Evolutionary conservation across 129 eudicot species (phyloP).

Genomic region (Oenanthe sinensis): DNA sequence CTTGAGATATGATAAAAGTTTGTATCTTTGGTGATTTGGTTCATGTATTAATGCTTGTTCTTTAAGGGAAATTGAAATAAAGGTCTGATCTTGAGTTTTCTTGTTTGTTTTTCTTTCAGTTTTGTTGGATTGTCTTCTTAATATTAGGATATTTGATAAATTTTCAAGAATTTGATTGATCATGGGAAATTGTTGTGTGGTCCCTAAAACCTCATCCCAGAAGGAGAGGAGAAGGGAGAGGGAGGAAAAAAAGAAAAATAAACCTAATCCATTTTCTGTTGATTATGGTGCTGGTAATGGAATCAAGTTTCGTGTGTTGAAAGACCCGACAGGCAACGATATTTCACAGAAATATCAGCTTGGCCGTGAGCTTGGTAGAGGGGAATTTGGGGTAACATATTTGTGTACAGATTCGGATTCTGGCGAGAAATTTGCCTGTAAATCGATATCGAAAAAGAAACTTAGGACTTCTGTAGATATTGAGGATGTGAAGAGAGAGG

Average conservation of each 20-base stretch:
- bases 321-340: constrained; percentile 45
- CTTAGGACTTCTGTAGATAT: constrained; percentile 72
- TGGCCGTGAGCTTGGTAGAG: constrained; percentile 72
- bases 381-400: constrained; percentile 77
- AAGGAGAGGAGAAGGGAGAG: constrained; percentile 29
- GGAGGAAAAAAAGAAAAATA: constrained; percentile 30
- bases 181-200: constrained; percentile 76
- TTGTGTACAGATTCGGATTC: constrained; percentile 57
- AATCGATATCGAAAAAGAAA: constrained; percentile 68
- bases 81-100: not conserved
- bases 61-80: not conserved
- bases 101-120: not conserved
- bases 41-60: not conserved
- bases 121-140: constrained; percentile 1
- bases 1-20: not conserved
- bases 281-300: constrained; percentile 31
- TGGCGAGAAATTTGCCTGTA: constrained; percentile 59
- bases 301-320: constrained; percentile 40
- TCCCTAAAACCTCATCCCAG: constrained; percentile 34
- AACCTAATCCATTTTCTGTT: constrained; percentile 44
- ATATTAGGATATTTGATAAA: not conserved
- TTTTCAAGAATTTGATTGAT: constrained; percentile 21
- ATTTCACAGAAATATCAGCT: constrained; percentile 40
- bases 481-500: constrained; percentile 79
- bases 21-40: not conserved